Conservation (phyloP, 2,329 filamentous ascomycete genomes). For the Fusarium stilboides region DNA sequence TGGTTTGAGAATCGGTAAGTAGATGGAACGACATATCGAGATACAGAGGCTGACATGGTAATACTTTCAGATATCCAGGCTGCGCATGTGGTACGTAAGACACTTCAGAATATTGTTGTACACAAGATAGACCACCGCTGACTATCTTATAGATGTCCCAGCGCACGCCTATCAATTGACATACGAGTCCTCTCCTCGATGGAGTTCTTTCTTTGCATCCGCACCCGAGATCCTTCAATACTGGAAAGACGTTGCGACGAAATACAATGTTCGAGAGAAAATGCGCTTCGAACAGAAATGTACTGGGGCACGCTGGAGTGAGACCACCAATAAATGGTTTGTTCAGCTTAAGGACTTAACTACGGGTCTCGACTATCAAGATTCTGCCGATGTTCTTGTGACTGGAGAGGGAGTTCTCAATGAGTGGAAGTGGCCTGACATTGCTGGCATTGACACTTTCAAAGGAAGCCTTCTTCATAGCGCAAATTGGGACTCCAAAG, state of each 20-base stretch:
- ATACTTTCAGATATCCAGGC: neutral
- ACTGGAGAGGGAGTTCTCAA: constrained; percentile 24
- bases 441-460: constrained; percentile 4
- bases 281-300: constrained; percentile 23
- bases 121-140: neutral
- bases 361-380: constrained; percentile 1
- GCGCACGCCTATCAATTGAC: constrained; percentile 21
- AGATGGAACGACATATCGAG: rapidly evolving
- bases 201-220: constrained; percentile 25
- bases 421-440: constrained; percentile 28
- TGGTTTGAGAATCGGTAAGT: constrained; percentile 24
- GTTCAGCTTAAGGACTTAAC: constrained; percentile 20
- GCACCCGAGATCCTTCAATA: constrained; percentile 23
- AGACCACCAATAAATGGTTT: constrained; percentile 8
- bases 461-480: constrained; percentile 15
- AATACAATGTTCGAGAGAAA: constrained; percentile 11
- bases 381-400: constrained; percentile 13
- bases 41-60: rapidly evolving
- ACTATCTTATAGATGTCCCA: neutral
- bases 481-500: constrained; percentile 12
- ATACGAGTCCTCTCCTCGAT: constrained; percentile 15
- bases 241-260: constrained; percentile 12
- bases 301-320: neutral
- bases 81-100: constrained; percentile 11
- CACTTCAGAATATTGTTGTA: rapidly evolving